phyloP scores from a whole-genome alignment of 106 monocot species.

The Dendrobium nobile region DNA sequence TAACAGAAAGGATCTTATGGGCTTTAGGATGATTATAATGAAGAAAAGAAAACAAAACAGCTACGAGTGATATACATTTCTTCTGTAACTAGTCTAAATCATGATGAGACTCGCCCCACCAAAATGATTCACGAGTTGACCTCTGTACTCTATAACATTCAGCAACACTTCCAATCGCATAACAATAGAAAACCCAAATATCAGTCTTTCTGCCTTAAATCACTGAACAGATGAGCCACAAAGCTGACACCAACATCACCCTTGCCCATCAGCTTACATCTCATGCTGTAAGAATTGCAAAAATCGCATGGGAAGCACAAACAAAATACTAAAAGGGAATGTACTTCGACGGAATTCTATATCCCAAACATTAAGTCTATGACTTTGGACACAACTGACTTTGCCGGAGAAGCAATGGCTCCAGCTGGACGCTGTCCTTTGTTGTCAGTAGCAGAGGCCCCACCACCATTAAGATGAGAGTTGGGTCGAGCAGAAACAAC shows the following conservation, averaged over 20 bases:
- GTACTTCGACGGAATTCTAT: neutral
- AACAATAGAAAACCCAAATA: neutral
- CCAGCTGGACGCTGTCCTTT: constrained; percentile 26
- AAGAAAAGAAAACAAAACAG: too few species aligned
- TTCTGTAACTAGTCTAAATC: neutral
- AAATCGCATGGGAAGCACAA: too few species aligned
- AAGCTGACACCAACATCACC: neutral
- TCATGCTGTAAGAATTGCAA: neutral
- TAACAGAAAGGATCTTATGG: too few species aligned
- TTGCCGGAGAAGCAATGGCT: constrained; percentile 81
- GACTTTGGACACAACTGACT: constrained; percentile 75
- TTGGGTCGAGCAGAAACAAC: constrained; percentile 5
- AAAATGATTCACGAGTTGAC: too few species aligned
- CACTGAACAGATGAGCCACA: neutral
- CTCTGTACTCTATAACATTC: too few species aligned
- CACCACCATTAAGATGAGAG: constrained; percentile 15
- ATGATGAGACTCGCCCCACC: neutral
- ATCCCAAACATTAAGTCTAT: constrained; percentile 94
- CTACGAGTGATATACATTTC: neutral
- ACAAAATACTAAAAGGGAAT: too few species aligned
- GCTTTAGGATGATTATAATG: too few species aligned
- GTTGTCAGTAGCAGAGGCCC: constrained; percentile 6
- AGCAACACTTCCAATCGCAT: neutral
- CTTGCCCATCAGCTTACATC: neutral
- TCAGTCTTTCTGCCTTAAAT: neutral